Conservation (phyloP, 371 early-diverging fungal genomes). For the Mucor mucedo region DNA sequence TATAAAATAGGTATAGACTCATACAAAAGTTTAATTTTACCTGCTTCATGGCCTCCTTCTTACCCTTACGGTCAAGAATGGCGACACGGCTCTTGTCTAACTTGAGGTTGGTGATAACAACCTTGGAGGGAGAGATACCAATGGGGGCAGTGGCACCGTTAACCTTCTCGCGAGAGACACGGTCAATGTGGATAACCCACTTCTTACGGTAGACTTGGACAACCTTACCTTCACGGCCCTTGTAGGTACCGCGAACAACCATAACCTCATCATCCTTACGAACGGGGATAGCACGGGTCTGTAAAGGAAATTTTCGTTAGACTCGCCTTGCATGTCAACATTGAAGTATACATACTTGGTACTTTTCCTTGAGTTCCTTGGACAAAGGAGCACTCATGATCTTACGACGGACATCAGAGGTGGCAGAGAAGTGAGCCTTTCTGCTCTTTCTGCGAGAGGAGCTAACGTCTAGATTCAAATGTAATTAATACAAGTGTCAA, state of each 20-base stretch:
- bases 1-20: no score
- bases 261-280: slow-evolving; percentile 97
- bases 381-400: slow-evolving; percentile 96
- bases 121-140: slow-evolving; percentile 98
- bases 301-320: not conserved
- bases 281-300: slow-evolving; percentile 89
- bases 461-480: slow-evolving; percentile 73
- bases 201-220: slow-evolving; percentile 96
- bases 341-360: slow-evolving; percentile 11
- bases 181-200: slow-evolving; percentile 98
- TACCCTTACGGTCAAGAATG: slow-evolving; percentile 81
- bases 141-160: slow-evolving; percentile 94
- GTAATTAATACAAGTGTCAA: not conserved
- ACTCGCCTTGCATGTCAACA: not conserved
- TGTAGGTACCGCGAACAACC: slow-evolving; percentile 93
- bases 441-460: slow-evolving; percentile 95
- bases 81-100: slow-evolving; percentile 95
- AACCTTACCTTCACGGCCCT: slow-evolving; percentile 98
- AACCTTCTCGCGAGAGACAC: slow-evolving; percentile 94
- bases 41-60: slow-evolving; percentile 54
- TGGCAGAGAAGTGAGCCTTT: slow-evolving; percentile 98
- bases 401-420: slow-evolving; percentile 92
- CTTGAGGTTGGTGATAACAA: slow-evolving; percentile 93
- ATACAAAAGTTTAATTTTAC: slow-evolving; percentile 20
- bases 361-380: slow-evolving; percentile 82